Base-by-base conservation (phyloP, 768 basidiomycete genomes). In the Amanita thiersii region DNA sequence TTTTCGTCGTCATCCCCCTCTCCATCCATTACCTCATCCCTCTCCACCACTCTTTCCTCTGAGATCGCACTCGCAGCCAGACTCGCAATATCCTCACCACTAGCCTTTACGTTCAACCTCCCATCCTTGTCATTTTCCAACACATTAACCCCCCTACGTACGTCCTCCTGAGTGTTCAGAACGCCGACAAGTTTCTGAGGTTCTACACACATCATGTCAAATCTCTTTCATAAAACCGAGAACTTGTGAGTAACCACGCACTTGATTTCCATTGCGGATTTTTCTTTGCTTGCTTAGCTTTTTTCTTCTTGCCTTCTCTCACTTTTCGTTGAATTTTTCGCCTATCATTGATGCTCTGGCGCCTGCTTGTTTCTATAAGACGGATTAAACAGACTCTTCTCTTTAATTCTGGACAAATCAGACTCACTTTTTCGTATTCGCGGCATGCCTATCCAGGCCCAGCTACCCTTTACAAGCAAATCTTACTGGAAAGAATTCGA, bases 211-310 rank as follows among this genome's bases (percentile, higher is more conserved):
- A 30, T 9, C 29, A 30, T 14, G 9, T 14, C 14, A 9, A 30
- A 30, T 30, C 29, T 9, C 29, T 9, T 14, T 30, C 14, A 14
- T 30, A 30, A n/a, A n/a, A n/a, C n/a, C n/a, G n/a, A n/a, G n/a
- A n/a, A n/a, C n/a, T n/a, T n/a, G n/a, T 30, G 15, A 35, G 24
- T 4, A 28, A 25, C 40, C 21, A 72, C 81, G 52, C 56, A 91
- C 91, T 86, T 40, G 84, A 83, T 66, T 92, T 94, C 84, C 91
- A 93, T 43, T 87, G 74, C 17, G 72, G 63, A 61, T 84, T 85
- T 58, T 81, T 87, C 66, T 88, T 89, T 10, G 75, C 73, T 30
- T 70, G 72, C 58, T 81, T 89, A 54, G 72, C 73, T 37, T 65
- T 65, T 67, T 94, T 94, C 66, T 79, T 85, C 55, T 69, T 71